Base-by-base conservation (phyloP, 1,139 yeast species). In the Hansenula lynferdii region DNA sequence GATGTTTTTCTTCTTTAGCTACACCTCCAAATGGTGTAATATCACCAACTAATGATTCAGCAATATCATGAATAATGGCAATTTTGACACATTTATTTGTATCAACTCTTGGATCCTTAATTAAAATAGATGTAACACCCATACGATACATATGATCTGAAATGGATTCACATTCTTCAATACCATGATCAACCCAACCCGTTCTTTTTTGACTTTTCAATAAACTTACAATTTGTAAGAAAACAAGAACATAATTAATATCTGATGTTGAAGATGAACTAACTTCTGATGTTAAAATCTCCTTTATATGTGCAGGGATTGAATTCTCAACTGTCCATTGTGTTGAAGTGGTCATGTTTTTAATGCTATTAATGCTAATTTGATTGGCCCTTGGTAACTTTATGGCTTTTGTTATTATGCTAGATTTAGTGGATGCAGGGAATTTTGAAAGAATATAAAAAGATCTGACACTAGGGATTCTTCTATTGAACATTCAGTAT, bases 131-230 rank as follows among this genome's bases (percentile, higher is more conserved):
- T 39, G 90, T 79, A 32, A 90, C 69, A 6, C 90, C 80, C 97
- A 94, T 92, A 44, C 99, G 74, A 59, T 92, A 92, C 97, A 92
- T 92, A 61, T 92, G 99, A 61, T 92, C 98, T 15, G 90, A 74
- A 41, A 92, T 90, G 36, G 90, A 80, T 61, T 92, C 73, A 32
- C 81, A 76, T 9, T 61, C 57, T 0, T 77, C 72, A 25, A 92
- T 71, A 12, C 76, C 77, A 53, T 78, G 77, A 54, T 89, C 90
- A 22, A 92, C 61, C 98, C 98, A 92, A 3, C 98, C 98, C 0
- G 97, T 90, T 56, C 98, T 75, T 50, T 75, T 80, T 51, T 87
- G 95, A 7, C 80, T 69, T 62, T 92, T 92, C 53, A 92, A 70
- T 28, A 77, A 71, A 40, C 85, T 74, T 2, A 89, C 75, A 36